These are phyloP conservation scores for Rhodotorula sp. DNA, from an alignment of 1,284 basidiomycete species.

Conservation along the genomic window DNA sequence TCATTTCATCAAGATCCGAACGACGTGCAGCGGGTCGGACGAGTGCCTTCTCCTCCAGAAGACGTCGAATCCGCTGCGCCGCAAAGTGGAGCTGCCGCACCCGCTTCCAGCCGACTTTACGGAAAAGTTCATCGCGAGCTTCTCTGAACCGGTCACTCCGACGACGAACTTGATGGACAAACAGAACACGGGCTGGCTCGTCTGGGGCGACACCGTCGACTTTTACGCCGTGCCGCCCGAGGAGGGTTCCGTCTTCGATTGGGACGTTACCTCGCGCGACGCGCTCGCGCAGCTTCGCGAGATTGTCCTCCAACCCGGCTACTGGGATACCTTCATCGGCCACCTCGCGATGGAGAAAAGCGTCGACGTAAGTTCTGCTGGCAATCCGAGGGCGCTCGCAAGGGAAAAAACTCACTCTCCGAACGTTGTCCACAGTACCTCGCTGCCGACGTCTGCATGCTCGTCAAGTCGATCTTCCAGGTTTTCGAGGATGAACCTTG, in stretches of 20 bases:
- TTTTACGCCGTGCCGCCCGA: conserved; percentile 61
- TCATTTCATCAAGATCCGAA: conserved; percentile 78
- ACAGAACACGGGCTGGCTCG: conserved; percentile 72
- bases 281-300: conserved; percentile 62
- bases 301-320: conserved; percentile 58
- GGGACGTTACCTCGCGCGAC: conserved; percentile 64
- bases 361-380: conserved; percentile 26
- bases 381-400: too few species aligned
- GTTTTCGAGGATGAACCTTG: conserved; percentile 58
- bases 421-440: conserved; percentile 22
- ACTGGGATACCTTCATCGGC: conserved; percentile 57
- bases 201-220: conserved; percentile 71
- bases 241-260: conserved; percentile 58
- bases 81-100: conserved; percentile 55
- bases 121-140: conserved; percentile 55
- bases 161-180: conserved; percentile 67
- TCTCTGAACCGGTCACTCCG: conserved; percentile 48
- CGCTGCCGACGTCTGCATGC: conserved; percentile 36
- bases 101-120: conserved; percentile 56
- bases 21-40: conserved; percentile 62
- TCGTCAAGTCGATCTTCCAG: conserved; percentile 55
- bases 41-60: conserved; percentile 76
- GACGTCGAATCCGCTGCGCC: conserved; percentile 70
- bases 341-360: conserved; percentile 45
- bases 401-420: not conserved